Percentiles rank a stretch among this genome's conserved stretches.
Evolutionary conservation across 768 basidiomycete species (phyloP).

Genomic region (Boletus subcaerulescens): DNA sequence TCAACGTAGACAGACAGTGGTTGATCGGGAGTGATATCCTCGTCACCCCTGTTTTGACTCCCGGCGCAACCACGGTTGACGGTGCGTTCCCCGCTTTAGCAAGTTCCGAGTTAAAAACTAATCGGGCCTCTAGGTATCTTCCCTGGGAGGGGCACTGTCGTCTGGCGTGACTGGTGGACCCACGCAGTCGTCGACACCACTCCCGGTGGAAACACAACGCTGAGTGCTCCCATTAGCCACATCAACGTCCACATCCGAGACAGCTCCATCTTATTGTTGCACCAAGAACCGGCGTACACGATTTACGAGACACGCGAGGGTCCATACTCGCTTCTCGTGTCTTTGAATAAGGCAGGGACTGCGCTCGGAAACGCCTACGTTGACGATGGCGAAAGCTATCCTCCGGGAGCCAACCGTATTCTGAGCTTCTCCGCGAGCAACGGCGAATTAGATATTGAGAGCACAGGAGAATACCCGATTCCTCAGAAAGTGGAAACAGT

Average conservation of each 20-base stretch:
- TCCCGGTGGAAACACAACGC: constrained; percentile 42
- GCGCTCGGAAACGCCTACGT: constrained; percentile 63
- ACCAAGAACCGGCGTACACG: constrained; percentile 64
- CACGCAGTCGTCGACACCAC: constrained; percentile 50
- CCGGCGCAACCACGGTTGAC: constrained; percentile 64
- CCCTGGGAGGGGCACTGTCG: constrained; percentile 55
- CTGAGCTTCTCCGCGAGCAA: constrained; percentile 42
- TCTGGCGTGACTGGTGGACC: constrained; percentile 76
- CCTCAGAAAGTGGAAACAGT: constrained; percentile 47
- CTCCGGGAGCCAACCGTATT: constrained; percentile 50
- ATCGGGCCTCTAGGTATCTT: constrained; percentile 47
- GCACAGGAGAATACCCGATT: constrained; percentile 32
- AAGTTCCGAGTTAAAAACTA: background rate
- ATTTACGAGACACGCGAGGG: constrained; percentile 60
- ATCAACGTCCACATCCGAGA: constrained; percentile 78
- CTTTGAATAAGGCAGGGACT: constrained; percentile 43
- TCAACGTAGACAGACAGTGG: constrained; percentile 65
- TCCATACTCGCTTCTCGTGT: constrained; percentile 61
- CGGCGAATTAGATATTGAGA: constrained; percentile 37
- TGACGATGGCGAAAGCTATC: constrained; percentile 66
- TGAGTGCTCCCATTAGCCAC: constrained; percentile 67
- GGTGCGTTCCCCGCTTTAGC: constrained; percentile 37
- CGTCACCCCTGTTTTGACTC: constrained; percentile 70
- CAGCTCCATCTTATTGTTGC: constrained; percentile 60
- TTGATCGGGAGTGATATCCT: constrained; percentile 67